phyloP scores from a whole-genome alignment of 2,329 filamentous ascomycete species.

The Fusarium gaditjirri region DNA sequence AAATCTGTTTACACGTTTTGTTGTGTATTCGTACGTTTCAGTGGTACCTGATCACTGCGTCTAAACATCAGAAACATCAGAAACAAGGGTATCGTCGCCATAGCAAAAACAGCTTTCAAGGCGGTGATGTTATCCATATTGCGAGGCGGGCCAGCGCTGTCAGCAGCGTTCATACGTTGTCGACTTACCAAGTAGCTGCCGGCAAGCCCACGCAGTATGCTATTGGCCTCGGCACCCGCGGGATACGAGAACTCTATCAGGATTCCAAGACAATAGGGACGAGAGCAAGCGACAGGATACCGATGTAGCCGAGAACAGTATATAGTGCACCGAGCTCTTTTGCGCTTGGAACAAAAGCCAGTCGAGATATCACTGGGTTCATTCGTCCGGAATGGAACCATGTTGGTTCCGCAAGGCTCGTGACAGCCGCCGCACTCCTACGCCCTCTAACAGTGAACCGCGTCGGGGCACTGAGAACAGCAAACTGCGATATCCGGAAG shows the following conservation, averaged over 20 bases:
- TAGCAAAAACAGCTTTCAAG: neutral
- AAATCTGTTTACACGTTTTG: neutral
- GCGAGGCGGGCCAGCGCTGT: neutral
- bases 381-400: neutral
- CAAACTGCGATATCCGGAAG: neutral
- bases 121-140: neutral
- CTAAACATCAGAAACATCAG: neutral
- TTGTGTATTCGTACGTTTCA: neutral
- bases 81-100: neutral
- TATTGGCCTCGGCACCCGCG: neutral
- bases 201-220: neutral
- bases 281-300: neutral
- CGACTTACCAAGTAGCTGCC: neutral
- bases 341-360: neutral
- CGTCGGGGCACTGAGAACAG: neutral
- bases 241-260: neutral
- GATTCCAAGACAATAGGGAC: neutral
- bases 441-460: neutral
- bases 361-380: neutral
- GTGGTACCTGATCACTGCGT: neutral
- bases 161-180: neutral
- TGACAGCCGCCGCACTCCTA: neutral
- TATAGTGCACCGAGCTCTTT: neutral
- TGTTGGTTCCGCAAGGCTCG: neutral
- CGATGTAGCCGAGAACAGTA: neutral